phyloP scores from a whole-genome alignment of 768 basidiomycete species.

The Amanita rubescens region DNA sequence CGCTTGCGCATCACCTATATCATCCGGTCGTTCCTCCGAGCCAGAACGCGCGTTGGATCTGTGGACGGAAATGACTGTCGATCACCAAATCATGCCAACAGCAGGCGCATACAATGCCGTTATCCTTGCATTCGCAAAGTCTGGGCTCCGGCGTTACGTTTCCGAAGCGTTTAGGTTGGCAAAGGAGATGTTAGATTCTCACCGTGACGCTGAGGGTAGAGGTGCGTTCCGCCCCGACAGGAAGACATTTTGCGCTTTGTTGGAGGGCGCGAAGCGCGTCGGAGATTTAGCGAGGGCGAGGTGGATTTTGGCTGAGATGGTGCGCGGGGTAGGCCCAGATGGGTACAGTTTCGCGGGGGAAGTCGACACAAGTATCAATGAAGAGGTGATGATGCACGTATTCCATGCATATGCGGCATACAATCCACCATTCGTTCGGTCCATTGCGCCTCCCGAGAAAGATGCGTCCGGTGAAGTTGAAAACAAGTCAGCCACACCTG shows the following conservation, averaged over 20 bases:
- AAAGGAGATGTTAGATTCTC: slow-evolving; percentile 77
- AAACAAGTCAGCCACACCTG: too few relatives aligned
- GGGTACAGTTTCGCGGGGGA: slow-evolving; percentile 15
- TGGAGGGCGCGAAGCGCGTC: slow-evolving; percentile 83
- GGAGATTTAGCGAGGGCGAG: slow-evolving; percentile 79
- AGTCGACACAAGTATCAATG: slow-evolving; percentile 36
- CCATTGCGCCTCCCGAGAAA: slow-evolving; percentile 36
- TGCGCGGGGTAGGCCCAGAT: slow-evolving; percentile 27
- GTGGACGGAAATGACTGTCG: slow-evolving; percentile 86
- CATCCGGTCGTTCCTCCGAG: slow-evolving; percentile 46
- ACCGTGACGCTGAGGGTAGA: slow-evolving; percentile 57
- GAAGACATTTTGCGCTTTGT: slow-evolving; percentile 71
- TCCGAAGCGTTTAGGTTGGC: slow-evolving; percentile 80
- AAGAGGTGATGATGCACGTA: slow-evolving; percentile 71
- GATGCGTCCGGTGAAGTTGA: too few relatives aligned
- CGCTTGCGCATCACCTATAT: slow-evolving; percentile 60
- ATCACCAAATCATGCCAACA: slow-evolving; percentile 56
- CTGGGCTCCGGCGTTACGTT: slow-evolving; percentile 55
- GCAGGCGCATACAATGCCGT: slow-evolving; percentile 71
- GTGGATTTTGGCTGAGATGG: slow-evolving; percentile 89
- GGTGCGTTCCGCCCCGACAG: slow-evolving; percentile 52
- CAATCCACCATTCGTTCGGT: slow-evolving; percentile 57
- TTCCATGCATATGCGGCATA: slow-evolving; percentile 88
- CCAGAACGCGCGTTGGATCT: slow-evolving; percentile 91
- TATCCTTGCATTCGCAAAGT: slow-evolving; percentile 73